Base-by-base conservation (phyloP, 2,329 filamentous ascomycete species). In the Colletotrichum spaethianum region DNA sequence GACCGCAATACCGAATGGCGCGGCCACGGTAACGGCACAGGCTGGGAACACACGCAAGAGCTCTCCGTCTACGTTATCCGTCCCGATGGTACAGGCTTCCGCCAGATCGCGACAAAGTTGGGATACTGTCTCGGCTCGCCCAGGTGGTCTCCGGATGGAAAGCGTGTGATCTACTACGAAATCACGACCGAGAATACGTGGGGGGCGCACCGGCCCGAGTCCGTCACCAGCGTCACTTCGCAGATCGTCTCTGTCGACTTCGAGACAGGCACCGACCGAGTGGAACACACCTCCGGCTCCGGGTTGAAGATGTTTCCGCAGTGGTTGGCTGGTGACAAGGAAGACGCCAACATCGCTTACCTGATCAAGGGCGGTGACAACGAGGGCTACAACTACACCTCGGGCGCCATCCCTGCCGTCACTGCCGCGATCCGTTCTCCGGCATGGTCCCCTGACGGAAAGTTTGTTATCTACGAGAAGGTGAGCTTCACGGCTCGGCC, bases 81-180 rank as follows among this genome's bases (percentile, higher is more conserved):
- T 7, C 52, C 67, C n/a, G 67, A 64, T 33, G 67, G 67, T 52
- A 57, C 67, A n/a, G 60, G 52, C 1, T 69, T 69, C 6, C 67
- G 52, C 14, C 52, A 59, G 12, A 20, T 69, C 11, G 60, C 67
- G 1, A 69, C 61, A 0, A 70, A 60, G 61, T 9, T 61, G 16
- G 67, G 67, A 2, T 65, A 65, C 61, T 70, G 67, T 23, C 61
- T 70, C 9, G 67, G 67, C 33, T 70, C 67, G 52, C 67, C 67
- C 9, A 57, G 33, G 52, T 70, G 60, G 60, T 65, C 61, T 16
- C 53, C 61, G 20, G 61, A 65, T 26, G 67, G 67, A 16, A 70
- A 42, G 53, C 61, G 61, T 16, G 36, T 70, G 26, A 18, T 70
- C 2, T 70, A 65, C 61, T 65, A 65, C 16, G 67, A 70, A 52